Percentiles rank a stretch among this genome's conserved stretches.
These are phyloP conservation scores for Acacia pycnantha DNA, from an alignment of 331 rosid species.

Conservation along the genomic window DNA sequence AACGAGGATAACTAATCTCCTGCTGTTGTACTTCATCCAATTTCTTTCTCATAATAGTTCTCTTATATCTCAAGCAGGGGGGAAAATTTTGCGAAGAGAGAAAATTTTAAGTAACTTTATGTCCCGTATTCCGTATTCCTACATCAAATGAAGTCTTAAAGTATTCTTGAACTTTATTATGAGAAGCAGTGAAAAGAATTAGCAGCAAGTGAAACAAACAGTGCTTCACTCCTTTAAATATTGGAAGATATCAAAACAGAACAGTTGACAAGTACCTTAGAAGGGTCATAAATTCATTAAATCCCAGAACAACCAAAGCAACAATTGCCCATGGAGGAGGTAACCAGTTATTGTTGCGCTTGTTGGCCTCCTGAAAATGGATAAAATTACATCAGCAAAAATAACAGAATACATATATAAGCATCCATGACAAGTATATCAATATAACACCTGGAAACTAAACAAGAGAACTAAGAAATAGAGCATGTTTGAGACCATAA, in stretches of 20 bases:
- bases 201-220: constrained; percentile 1
- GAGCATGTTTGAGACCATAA: not conserved
- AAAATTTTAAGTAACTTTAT: not conserved
- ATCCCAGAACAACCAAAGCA: constrained; percentile 78
- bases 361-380: constrained; percentile 78
- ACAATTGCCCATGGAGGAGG: constrained; percentile 98
- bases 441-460: constrained; percentile 1
- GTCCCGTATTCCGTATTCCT: not conserved
- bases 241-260: constrained; percentile 14
- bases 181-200: not conserved
- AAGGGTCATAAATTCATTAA: constrained; percentile 90
- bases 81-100: too few species aligned
- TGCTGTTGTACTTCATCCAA: not conserved
- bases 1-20: not conserved
- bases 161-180: not conserved
- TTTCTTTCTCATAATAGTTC: not conserved
- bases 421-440: constrained; percentile 15
- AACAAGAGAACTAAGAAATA: not conserved
- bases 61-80: not conserved
- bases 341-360: constrained; percentile 78
- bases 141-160: not conserved
- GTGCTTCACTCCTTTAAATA: not conserved
- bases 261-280: constrained; percentile 46
- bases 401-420: not conserved
- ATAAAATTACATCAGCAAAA: constrained; percentile 19